Conservation (phyloP, 306 rosid genomes). For the Trifolium repens region DNA sequence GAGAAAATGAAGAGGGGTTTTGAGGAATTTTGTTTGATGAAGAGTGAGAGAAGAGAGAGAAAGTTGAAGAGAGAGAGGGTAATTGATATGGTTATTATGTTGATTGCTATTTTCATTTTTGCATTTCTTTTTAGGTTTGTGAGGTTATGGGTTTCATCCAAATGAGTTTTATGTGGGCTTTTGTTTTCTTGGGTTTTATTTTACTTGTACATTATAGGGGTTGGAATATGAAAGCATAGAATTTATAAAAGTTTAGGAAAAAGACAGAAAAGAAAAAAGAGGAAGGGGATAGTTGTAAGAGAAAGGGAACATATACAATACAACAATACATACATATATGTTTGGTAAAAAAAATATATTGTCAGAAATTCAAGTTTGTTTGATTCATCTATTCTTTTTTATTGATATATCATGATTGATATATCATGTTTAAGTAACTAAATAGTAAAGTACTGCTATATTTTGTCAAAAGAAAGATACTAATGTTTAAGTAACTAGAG, state of each 20-base stretch:
- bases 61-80: slow-evolving; percentile 53
- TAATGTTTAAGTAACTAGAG: too few relatives aligned
- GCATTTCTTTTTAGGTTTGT: slow-evolving; percentile 49
- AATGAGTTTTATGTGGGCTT: neutral
- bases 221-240: neutral
- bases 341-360: neutral
- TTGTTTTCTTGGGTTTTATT: too few relatives aligned
- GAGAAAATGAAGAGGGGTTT: slow-evolving; percentile 52
- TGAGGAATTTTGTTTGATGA: slow-evolving; percentile 45
- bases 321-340: too few relatives aligned
- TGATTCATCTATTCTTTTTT: neutral
- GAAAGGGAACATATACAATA: neutral
- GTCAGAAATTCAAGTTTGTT: neutral
- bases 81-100: slow-evolving; percentile 56
- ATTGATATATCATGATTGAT: neutral
- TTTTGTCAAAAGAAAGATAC: neutral
- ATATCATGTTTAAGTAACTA: neutral
- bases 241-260: neutral
- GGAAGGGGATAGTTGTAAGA: neutral
- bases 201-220: neutral
- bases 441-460: neutral
- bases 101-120: slow-evolving; percentile 49
- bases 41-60: slow-evolving; percentile 53
- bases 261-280: neutral
- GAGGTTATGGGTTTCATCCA: slow-evolving; percentile 8